These are phyloP conservation scores for Microstegium vimineum DNA, from an alignment of 176 grass and related monocot species.

Conservation along the genomic window DNA sequence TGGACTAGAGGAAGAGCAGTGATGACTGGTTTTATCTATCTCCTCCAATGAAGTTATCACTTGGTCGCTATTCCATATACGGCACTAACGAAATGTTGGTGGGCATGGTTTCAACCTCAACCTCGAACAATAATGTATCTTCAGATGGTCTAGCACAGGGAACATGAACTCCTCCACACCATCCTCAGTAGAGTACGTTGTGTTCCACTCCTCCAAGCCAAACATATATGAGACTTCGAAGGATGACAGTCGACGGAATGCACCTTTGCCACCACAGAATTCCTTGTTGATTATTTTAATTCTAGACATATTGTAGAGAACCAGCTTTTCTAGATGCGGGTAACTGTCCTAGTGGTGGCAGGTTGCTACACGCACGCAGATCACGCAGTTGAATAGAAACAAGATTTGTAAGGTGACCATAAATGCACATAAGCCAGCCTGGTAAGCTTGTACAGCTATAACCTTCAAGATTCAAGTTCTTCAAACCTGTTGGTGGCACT, in stretches of 20 bases:
- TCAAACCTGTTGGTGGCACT: not conserved
- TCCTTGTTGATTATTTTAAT: no score
- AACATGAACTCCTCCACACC: conserved; percentile 17
- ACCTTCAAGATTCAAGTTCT: no score
- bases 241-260: not conserved
- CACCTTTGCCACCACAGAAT: not conserved
- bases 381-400: not conserved
- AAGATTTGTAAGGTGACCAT: not conserved
- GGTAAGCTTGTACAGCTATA: not conserved
- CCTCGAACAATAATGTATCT: fast-evolving
- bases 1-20: no score
- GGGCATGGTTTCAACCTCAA: not conserved
- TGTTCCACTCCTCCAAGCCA: not conserved
- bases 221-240: not conserved
- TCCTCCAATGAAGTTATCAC: not conserved
- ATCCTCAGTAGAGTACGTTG: no score
- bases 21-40: no score
- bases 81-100: not conserved
- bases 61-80: not conserved
- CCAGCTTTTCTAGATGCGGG: not conserved
- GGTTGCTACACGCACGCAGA: not conserved
- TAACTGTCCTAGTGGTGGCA: not conserved
- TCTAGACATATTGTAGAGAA: fast-evolving
- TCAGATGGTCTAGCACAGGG: not conserved
- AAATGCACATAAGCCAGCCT: not conserved